Percentiles rank a stretch among this genome's conserved stretches.
phyloP scores from a whole-genome alignment of 2,329 filamentous ascomycete species.

The Pseudogymnoascus sp. region DNA sequence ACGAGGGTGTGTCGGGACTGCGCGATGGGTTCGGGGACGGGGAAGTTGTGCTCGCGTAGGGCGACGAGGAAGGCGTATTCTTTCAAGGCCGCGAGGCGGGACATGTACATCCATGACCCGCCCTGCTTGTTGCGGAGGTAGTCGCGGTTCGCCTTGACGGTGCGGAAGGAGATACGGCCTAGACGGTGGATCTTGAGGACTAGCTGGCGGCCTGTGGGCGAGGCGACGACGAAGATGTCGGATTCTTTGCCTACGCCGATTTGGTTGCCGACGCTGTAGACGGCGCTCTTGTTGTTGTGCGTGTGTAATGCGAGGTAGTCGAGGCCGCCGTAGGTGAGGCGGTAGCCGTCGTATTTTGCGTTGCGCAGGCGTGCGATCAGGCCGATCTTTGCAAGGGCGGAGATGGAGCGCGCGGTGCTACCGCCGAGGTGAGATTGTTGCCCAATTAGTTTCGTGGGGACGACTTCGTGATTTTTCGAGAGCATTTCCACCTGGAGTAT shows the following conservation, averaged over 20 bases:
- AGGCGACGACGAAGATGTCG: conserved; percentile 90
- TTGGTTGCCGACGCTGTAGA: conserved; percentile 90
- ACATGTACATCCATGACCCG: conserved; percentile 98
- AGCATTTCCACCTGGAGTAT: conserved; percentile 72
- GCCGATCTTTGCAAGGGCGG: conserved; percentile 80
- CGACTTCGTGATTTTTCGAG: conserved; percentile 93
- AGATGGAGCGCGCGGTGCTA: conserved; percentile 78
- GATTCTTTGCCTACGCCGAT: conserved; percentile 97
- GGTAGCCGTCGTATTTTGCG: conserved; percentile 94
- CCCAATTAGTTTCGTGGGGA: conserved; percentile 81
- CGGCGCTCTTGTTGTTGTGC: conserved; percentile 66
- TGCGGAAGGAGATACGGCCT: conserved; percentile 92
- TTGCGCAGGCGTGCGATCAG: conserved; percentile 91
- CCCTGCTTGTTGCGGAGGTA: conserved; percentile 76
- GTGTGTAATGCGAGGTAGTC: conserved; percentile 96
- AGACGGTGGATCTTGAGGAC: conserved; percentile 95
- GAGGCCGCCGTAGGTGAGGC: conserved; percentile 89
- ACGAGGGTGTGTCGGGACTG: conserved; percentile 94
- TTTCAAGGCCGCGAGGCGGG: conserved; percentile 81
- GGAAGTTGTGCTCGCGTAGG: conserved; percentile 73
- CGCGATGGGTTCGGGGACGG: conserved; percentile 77
- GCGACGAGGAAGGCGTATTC: conserved; percentile 93
- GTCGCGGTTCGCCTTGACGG: conserved; percentile 91
- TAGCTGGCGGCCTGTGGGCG: conserved; percentile 64
- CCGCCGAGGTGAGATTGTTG: conserved; percentile 74